Conservation (phyloP, 1,139 yeast species). For the Pneumocystis oryctolagi region DNA sequence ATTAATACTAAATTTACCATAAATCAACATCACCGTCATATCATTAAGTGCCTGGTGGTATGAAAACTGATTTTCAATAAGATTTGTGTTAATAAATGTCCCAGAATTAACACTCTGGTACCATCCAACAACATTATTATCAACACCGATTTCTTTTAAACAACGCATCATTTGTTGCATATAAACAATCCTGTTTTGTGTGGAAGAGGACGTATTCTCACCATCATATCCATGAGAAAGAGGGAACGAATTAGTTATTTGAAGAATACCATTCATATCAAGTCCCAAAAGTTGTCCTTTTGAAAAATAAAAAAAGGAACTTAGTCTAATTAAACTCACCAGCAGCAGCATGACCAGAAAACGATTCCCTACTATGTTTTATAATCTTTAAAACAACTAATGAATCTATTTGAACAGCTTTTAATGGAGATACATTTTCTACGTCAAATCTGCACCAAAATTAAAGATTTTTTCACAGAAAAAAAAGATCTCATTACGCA, state of each 20-base stretch:
- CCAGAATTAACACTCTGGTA: conserved; percentile 61
- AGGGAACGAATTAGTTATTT: conserved; percentile 44
- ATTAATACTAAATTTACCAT: conserved; percentile 43
- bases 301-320: conserved; percentile 22
- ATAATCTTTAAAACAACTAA: conserved; percentile 51
- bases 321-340: not conserved
- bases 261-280: conserved; percentile 40
- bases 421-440: conserved; percentile 9
- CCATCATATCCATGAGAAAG: conserved; percentile 39
- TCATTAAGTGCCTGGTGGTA: conserved; percentile 33
- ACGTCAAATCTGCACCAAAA: conserved; percentile 8
- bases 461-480: not conserved
- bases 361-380: conserved; percentile 56
- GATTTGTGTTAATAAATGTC: conserved; percentile 43
- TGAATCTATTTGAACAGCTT: conserved; percentile 10
- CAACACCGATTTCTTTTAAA: conserved; percentile 49
- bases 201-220: conserved; percentile 24
- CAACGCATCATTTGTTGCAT: conserved; percentile 54
- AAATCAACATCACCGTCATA: conserved; percentile 15
- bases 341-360: conserved; percentile 31
- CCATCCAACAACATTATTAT: conserved; percentile 71
- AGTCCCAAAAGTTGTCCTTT: conserved; percentile 70
- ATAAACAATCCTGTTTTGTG: conserved; percentile 27
- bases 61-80: conserved; percentile 17
- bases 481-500: not conserved